Percentiles rank a stretch among this genome's conserved stretches.
Conservation (phyloP, 2,329 filamentous ascomycete species). For the Fusarium mexicanum region DNA sequence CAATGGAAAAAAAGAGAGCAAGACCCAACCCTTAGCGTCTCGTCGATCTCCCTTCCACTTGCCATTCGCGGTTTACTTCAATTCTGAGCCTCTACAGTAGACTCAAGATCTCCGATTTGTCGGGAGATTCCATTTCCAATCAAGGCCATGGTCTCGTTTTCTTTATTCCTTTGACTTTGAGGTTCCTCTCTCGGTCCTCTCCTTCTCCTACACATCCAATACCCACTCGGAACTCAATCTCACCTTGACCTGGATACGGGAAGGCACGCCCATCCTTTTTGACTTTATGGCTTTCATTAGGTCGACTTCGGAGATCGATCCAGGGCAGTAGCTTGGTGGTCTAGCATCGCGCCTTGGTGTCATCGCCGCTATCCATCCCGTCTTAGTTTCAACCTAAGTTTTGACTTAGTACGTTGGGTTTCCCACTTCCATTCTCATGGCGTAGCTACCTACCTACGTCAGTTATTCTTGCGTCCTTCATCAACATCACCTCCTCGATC, state of each 20-base stretch:
- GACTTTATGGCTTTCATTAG: background rate
- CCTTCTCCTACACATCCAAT: background rate
- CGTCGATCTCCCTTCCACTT: constrained; percentile 34
- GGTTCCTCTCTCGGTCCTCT: background rate
- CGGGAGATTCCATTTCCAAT: constrained; percentile 15
- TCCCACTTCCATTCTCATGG: constrained; percentile 29
- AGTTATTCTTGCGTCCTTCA: constrained; percentile 23
- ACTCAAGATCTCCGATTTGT: constrained; percentile 11
- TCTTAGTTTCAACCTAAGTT: constrained; percentile 24
- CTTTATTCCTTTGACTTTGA: constrained; percentile 4
- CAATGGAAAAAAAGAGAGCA: constrained; percentile 23
- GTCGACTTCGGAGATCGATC: constrained; percentile 4
- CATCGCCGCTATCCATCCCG: constrained; percentile 25
- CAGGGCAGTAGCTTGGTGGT: constrained; percentile 14
- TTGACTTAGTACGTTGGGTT: background rate
- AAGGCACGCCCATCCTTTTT: constrained; percentile 9
- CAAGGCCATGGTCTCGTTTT: background rate
- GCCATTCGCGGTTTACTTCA: constrained; percentile 25
- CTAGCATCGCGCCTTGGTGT: constrained; percentile 34
- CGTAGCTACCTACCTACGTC: background rate
- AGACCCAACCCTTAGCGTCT: constrained; percentile 38
- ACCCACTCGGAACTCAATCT: background rate
- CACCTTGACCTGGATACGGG: background rate
- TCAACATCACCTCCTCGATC: constrained; percentile 18
- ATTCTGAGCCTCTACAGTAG: background rate